Evolutionary conservation across 768 basidiomycete genomes (phyloP), one percentile per base, ranked within the genome.

Genomic region (Lactarius sp.): DNA sequence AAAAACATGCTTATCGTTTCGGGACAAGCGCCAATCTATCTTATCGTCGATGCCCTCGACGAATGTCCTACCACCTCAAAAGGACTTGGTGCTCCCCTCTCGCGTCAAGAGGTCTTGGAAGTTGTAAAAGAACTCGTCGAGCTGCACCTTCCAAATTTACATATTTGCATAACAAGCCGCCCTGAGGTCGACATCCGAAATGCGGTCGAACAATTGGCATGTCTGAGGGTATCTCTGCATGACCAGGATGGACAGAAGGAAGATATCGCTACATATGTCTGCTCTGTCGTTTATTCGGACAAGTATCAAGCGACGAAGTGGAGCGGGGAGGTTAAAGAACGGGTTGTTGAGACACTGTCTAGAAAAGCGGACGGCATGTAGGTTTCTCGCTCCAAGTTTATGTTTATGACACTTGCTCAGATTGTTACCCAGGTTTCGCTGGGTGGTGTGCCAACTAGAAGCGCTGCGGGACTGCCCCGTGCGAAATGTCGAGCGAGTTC

Each of bases 241-340:
- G n/a, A 46, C 18, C n/a, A 46, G 9, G 44, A 46, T 20, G 44
- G 44, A 20, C 44, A 46, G n/a, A 46, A 46, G 44, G 44, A 46
- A 4, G n/a, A 9, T 20, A 46, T 46, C 20, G 6, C n/a, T 9
- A 9, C 44, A 46, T 46, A 46, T 46, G 44, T 46, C n/a, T n/a
- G 14, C 44, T 46, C n/a, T 9, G 44, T 46, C 8, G n/a, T 46
- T 46, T 46, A 46, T 46, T 46, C 44, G 6, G 14, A 46, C 42
- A 42, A 94, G 73, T 1, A 42, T 6, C 42, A 10, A 18, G 14
- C 16, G 16, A 42, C 7, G 42, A 46, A 46, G 44, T 46, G 44
- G 44, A 16, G n/a, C 7, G n/a, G 8, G 0, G 44, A 46, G n/a
- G n/a, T 46, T 5, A 46, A 46, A n/a, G 14, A 46, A 46, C n/a